Evolutionary conservation across 257 asterid genomes (phyloP).

Genomic region (Gardenia jasminoides): DNA sequence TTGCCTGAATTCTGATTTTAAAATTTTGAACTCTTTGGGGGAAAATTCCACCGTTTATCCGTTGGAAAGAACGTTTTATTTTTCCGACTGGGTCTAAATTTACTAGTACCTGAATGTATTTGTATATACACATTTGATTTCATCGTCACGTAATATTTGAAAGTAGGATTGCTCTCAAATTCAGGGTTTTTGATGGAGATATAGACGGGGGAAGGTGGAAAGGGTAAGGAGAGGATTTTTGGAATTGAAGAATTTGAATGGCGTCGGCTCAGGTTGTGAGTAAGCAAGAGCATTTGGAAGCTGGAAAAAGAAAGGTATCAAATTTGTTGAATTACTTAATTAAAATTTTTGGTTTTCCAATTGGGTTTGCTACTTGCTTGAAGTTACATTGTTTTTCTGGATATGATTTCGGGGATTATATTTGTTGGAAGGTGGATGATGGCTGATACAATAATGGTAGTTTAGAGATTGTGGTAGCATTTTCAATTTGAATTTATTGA

Average conservation of each 20-base stretch:
- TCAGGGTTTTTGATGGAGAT: constrained; percentile 7
- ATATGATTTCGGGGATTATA: not conserved
- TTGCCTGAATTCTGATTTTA: not conserved
- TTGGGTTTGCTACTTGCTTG: not conserved
- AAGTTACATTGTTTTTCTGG: not conserved
- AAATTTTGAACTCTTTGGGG: not conserved
- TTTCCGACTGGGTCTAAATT: not conserved
- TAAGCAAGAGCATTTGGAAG: constrained; percentile 76
- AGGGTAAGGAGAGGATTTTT: not conserved
- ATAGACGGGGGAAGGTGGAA: not conserved
- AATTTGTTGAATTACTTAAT: constrained; percentile 1
- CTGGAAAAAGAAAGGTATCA: constrained; percentile 71
- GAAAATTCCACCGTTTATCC: constrained; percentile 2
- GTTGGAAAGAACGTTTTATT: not conserved
- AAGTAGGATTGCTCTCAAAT: not conserved
- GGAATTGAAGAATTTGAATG: constrained; percentile 36
- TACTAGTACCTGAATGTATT: not conserved
- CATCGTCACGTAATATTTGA: not conserved
- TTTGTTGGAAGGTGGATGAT: not conserved
- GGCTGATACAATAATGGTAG: not conserved
- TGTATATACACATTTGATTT: not conserved
- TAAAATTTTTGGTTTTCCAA: not conserved
- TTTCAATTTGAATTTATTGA: constrained; percentile 4
- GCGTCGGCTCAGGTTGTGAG: constrained; percentile 79
- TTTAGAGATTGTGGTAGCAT: not conserved